These are phyloP conservation scores for Penicillium riverlandense DNA, from an alignment of 495 filamentous ascomycete species.

Conservation along the genomic window DNA sequence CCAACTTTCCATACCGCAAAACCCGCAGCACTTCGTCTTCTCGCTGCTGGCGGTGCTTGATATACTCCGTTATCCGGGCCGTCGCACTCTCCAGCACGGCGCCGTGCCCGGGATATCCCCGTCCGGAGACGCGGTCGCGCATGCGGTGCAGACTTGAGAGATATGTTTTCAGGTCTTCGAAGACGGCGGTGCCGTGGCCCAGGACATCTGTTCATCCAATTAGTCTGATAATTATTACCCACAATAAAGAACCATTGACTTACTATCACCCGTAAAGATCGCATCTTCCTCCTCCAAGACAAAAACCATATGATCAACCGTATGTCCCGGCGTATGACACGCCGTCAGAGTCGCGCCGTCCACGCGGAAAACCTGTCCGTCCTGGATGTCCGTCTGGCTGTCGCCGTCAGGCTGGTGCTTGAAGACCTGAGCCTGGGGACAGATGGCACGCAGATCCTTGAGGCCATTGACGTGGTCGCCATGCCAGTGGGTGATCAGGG, in stretches of 20 bases:
- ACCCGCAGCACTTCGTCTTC: conserved; percentile 76
- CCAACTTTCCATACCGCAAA: conserved; percentile 39
- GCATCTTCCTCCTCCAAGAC: conserved; percentile 66
- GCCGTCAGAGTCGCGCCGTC: conserved; percentile 74
- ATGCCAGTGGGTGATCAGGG: conserved; percentile 87
- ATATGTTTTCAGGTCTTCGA: conserved; percentile 73
- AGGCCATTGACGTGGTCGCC: conserved; percentile 76
- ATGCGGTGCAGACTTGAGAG: conserved; percentile 67
- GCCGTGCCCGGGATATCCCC: conserved; percentile 89
- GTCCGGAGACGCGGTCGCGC: conserved; percentile 52
- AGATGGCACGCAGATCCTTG: conserved; percentile 52
- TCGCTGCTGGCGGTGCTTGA: conserved; percentile 67
- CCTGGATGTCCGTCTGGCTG: conserved; percentile 43
- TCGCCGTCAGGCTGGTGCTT: conserved; percentile 40
- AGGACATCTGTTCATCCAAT: conserved; percentile 53
- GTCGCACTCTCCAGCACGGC: conserved; percentile 60
- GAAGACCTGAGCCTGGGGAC: conserved; percentile 46
- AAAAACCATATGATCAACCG: conserved; percentile 76
- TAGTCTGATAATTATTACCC: background rate
- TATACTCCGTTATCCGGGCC: conserved; percentile 69
- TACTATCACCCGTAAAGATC: conserved; percentile 86
- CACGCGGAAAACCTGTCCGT: conserved; percentile 66
- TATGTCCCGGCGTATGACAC: conserved; percentile 77
- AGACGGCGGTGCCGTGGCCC: conserved; percentile 88
- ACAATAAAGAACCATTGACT: conserved; percentile 2